Conservation (phyloP, 2,329 filamentous ascomycete species). For the Mycogone perniciosa region DNA sequence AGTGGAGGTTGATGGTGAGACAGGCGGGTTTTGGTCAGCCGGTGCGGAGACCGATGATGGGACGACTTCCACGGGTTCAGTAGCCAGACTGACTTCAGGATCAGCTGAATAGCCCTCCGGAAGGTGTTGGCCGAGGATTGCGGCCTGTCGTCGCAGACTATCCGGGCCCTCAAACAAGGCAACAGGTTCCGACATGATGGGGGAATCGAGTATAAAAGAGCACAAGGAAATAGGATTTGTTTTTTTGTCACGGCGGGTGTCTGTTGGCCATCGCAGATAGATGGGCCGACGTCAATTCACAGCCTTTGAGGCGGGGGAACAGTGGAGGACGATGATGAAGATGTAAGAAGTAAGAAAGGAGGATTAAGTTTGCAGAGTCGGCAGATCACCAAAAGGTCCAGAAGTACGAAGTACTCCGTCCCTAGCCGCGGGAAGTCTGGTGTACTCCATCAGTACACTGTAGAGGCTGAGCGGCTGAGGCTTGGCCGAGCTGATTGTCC, state of each 20-base stretch:
- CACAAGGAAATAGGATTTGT: background rate
- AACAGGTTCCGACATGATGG: constrained; percentile 19
- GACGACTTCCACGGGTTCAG: constrained; percentile 14
- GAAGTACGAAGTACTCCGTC: too few species aligned
- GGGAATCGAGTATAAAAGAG: constrained; percentile 7
- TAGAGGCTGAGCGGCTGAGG: too few species aligned
- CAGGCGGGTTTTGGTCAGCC: constrained; percentile 10
- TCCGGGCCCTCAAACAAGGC: constrained; percentile 22
- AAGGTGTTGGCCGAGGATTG: constrained; percentile 32
- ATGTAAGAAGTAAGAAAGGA: background rate
- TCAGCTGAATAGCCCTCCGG: constrained; percentile 36
- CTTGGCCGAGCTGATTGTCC: too few species aligned
- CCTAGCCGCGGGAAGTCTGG: too few species aligned
- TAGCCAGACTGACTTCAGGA: constrained; percentile 29
- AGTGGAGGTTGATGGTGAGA: constrained; percentile 13
- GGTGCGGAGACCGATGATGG: background rate
- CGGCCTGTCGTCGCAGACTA: constrained; percentile 26
- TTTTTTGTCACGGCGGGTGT: background rate
- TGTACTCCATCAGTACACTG: too few species aligned
- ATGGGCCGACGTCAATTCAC: too few species aligned
- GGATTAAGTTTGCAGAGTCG: background rate
- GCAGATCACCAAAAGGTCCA: background rate
- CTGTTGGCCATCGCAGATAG: too few species aligned
- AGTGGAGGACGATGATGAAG: background rate
- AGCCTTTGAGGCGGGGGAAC: background rate